phyloP scores from a whole-genome alignment of 345 rosid genomes.

The Populus tremula region DNA sequence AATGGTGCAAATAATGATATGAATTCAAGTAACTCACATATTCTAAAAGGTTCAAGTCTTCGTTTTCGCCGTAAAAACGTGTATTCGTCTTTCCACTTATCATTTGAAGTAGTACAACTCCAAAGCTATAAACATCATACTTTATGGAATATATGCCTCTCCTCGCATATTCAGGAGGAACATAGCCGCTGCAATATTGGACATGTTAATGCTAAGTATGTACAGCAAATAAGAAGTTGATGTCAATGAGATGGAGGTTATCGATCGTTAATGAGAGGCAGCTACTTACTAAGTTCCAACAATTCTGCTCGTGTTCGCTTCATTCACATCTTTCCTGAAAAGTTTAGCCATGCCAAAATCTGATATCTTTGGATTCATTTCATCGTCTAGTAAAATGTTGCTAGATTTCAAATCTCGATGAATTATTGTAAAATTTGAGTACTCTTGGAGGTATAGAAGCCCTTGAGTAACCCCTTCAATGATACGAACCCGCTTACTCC shows the following conservation, averaged over 20 bases:
- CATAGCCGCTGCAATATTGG: slow-evolving; percentile 35
- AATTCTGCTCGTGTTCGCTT: slow-evolving; percentile 39
- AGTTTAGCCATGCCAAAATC: slow-evolving; percentile 46
- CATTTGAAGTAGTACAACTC: slow-evolving; percentile 50
- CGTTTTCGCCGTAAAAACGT: slow-evolving; percentile 26
- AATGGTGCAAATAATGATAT: no score
- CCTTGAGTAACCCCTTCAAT: slow-evolving; percentile 50
- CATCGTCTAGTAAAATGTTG: slow-evolving; percentile 35
- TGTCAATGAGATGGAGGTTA: no score
- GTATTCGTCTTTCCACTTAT: slow-evolving; percentile 41
- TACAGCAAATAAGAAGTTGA: no score
- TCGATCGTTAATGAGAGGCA: neutral
- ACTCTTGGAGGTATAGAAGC: slow-evolving; percentile 47
- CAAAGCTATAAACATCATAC: slow-evolving; percentile 50
- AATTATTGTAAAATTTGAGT: slow-evolving; percentile 44
- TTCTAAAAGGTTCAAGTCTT: slow-evolving; percentile 36
- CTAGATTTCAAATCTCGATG: slow-evolving; percentile 46
- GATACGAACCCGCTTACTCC: slow-evolving; percentile 34
- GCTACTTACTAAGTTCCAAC: slow-evolving; percentile 43
- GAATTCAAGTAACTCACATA: slow-evolving; percentile 26
- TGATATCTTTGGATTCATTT: slow-evolving; percentile 46
- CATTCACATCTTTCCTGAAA: slow-evolving; percentile 28
- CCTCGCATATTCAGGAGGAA: slow-evolving; percentile 51
- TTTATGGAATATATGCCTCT: slow-evolving; percentile 47
- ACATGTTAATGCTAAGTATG: no score